phyloP scores from a whole-genome alignment of 1,139 yeast genomes.

The Debaryomyces coudertii region DNA sequence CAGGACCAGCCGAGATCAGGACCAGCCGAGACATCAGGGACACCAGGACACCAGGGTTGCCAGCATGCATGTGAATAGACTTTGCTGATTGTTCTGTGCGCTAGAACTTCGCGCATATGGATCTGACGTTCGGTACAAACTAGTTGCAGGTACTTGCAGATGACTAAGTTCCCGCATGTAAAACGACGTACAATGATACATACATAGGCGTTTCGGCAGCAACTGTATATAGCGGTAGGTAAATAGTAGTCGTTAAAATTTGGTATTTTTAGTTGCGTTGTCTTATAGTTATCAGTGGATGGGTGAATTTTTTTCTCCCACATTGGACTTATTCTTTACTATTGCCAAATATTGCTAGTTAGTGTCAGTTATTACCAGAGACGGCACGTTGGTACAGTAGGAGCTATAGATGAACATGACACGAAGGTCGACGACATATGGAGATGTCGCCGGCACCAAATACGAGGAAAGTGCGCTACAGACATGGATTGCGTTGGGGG shows the following conservation, averaged over 20 bases:
- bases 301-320: not conserved
- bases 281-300: conserved; percentile 3
- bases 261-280: conserved; percentile 2
- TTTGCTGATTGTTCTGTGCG: not conserved
- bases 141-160: not conserved
- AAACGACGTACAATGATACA: not conserved
- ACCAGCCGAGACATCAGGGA: too few relatives aligned
- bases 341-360: not conserved
- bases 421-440: conserved; percentile 1
- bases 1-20: too few relatives aligned
- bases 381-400: not conserved
- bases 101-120: not conserved
- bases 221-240: conserved; percentile 2
- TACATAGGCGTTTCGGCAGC: conserved; percentile 2
- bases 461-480: conserved; percentile 33
- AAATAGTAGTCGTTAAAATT: conserved; percentile 5
- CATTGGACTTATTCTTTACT: not conserved
- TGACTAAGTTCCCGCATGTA: not conserved
- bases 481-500: conserved; percentile 56
- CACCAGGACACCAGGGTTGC: too few relatives aligned
- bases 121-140: not conserved
- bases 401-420: not conserved
- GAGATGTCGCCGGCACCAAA: not conserved
- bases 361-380: not conserved
- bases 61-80: not conserved